Conservation (phyloP, 2,329 filamentous ascomycete species). For the Alternaria metachromatica region DNA sequence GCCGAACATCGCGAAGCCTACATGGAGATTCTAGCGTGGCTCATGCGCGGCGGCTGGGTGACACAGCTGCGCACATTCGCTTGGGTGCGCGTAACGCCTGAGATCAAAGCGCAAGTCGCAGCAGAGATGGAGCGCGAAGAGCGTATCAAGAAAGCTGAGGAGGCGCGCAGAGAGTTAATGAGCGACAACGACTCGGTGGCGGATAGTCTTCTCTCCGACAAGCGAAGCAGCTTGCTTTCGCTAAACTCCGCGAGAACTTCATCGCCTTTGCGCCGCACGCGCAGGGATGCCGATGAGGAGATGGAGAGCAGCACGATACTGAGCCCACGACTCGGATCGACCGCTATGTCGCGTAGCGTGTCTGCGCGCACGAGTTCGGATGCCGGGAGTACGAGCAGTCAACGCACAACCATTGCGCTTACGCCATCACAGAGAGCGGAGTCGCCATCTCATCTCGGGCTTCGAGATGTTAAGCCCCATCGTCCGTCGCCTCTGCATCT, state of each 20-base stretch:
- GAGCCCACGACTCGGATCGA: conserved; percentile 28
- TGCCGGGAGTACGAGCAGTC: conserved; percentile 46
- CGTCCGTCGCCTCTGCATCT: conserved; percentile 43
- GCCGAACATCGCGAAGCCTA: conserved; percentile 88
- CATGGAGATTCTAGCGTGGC: conserved; percentile 89
- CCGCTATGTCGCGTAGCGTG: conserved; percentile 31
- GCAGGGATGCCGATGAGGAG: conserved; percentile 33
- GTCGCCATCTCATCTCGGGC: conserved; percentile 29
- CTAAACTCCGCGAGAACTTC: conserved; percentile 31
- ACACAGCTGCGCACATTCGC: conserved; percentile 91
- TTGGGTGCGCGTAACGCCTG: conserved; percentile 82
- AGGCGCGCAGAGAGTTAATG: conserved; percentile 33
- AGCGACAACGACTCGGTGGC: conserved; percentile 41
- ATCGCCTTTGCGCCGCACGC: conserved; percentile 38
- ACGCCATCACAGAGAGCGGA: conserved; percentile 28
- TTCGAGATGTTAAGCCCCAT: conserved; percentile 33
- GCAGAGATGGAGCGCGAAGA: conserved; percentile 65
- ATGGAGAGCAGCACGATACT: conserved; percentile 40
- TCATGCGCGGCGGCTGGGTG: conserved; percentile 91
- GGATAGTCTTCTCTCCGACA: conserved; percentile 39
- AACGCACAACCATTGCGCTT: conserved; percentile 43
- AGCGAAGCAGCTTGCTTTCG: conserved; percentile 40
- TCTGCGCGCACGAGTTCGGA: conserved; percentile 40
- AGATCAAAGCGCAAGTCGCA: conserved; percentile 82
- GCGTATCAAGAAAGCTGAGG: conserved; percentile 38